Base-by-base conservation (phyloP, 2,329 filamentous ascomycete genomes). In the Leptographium flavum region DNA sequence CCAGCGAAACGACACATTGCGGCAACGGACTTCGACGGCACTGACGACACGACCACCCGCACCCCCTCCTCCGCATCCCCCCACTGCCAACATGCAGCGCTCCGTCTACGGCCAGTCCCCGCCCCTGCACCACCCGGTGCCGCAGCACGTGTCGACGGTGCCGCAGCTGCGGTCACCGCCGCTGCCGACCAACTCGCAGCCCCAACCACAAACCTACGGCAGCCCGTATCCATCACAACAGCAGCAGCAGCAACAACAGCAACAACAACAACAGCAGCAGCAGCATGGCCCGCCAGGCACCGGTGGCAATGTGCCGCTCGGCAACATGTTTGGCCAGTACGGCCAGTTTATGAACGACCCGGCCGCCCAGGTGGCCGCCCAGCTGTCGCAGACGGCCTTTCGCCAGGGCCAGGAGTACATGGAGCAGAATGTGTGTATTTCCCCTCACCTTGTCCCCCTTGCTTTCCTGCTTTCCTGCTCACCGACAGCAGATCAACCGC, bases 101-200 rank as follows among this genome's bases (percentile, higher is more conserved):
- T 73, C 81, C 60, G 72, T 78, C 45, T 94, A 92, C 68, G 78
- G 79, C 63, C 84, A 88, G 59, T 94, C 87, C 27, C 90, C 88
- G 60, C 88, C 90, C 53, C 79, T 96, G 56, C 92, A 96, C 65
- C 92, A 96, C 62, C 92, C 92, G 47, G 87, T 96, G 48, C 92
- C 92, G 50, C 92, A 98, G 65, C 92, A 98, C 72, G 90, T 96
- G 57, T 96, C 92, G 59, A 94, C 88, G 47, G 92, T 98, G 42
- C 92, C 92, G 38, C 92, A 96, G 68, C 79, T 98, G 62, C 81
- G 93, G 63, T 96, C 92, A 47, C 92, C 92, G 49, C 90, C 85
- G 47, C 84, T 87, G 50, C 88, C 86, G 32, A 73, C 73, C 43
- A 76, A 79, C 32, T 73, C 73, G 47, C 80, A 79, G 53, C 79